Conservation (phyloP, 768 basidiomycete genomes). For the Calocera cornea region DNA sequence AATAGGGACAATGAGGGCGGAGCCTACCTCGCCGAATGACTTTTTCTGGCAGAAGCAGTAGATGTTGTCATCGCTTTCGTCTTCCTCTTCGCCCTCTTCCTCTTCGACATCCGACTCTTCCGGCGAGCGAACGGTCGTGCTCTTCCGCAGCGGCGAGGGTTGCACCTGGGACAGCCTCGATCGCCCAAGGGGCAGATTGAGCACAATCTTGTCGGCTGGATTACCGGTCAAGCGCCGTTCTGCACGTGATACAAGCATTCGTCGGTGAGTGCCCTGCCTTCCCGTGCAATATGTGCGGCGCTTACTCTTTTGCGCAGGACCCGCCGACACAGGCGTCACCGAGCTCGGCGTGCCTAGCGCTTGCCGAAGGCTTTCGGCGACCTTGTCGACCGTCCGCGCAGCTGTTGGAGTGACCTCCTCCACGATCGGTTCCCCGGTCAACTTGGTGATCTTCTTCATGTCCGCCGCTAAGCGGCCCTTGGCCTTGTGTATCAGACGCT, state of each 20-base stretch:
- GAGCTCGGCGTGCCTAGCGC: background rate
- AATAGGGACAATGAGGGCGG: background rate
- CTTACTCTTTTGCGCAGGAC: constrained; percentile 2
- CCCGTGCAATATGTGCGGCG: background rate
- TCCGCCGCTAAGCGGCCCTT: constrained; percentile 1
- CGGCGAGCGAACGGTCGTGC: background rate
- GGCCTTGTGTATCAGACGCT: constrained; percentile 6
- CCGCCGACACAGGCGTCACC: background rate
- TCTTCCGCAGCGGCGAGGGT: background rate
- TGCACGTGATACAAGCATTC: background rate
- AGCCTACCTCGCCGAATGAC: constrained; percentile 43
- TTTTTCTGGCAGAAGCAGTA: constrained; percentile 53
- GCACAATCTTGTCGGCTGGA: background rate
- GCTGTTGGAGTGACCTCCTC: background rate
- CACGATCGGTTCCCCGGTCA: constrained; percentile 3
- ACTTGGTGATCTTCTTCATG: constrained; percentile 5
- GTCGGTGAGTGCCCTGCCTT: background rate
- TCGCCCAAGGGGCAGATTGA: background rate
- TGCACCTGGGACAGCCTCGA: constrained; percentile 4
- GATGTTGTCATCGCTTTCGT: constrained; percentile 45
- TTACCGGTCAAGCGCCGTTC: background rate
- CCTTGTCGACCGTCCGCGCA: background rate
- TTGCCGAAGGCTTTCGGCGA: background rate
- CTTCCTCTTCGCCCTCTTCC: constrained; percentile 30
- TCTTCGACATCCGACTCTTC: constrained; percentile 24